Conservation (phyloP, 306 rosid species). For the Cicer arietinum region DNA sequence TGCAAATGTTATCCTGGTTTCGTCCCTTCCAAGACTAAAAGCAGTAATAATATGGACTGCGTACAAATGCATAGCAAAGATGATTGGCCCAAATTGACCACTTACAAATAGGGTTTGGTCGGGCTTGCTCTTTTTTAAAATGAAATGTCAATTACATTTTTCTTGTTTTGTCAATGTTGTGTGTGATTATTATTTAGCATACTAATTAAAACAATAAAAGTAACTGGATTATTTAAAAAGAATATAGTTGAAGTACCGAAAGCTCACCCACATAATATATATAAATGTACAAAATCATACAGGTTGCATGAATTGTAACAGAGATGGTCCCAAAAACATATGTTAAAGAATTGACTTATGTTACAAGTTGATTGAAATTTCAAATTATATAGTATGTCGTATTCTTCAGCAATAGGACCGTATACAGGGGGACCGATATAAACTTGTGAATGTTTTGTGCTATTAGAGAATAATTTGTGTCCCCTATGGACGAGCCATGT, state of each 20-base stretch:
- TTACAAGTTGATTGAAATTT: conserved; percentile 42
- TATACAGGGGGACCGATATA: conserved; percentile 45
- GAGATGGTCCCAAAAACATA: conserved; percentile 53
- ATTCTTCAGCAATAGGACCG: conserved; percentile 43
- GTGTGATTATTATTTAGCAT: no score
- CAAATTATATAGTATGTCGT: conserved; percentile 40
- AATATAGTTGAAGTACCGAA: background rate
- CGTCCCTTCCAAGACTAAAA: background rate
- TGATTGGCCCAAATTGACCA: background rate
- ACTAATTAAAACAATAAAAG: no score
- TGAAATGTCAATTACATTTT: no score
- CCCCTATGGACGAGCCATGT: conserved; percentile 64
- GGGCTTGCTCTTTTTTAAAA: no score
- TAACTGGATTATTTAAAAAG: no score
- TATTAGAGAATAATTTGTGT: conserved; percentile 47
- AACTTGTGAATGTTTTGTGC: conserved; percentile 44
- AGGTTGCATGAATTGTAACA: conserved; percentile 32
- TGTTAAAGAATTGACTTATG: conserved; percentile 26
- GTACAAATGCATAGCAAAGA: background rate
- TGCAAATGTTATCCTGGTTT: conserved; percentile 53
- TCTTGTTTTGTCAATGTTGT: no score
- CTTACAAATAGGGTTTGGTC: no score
- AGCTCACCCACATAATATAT: conserved; percentile 41
- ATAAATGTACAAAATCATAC: background rate
- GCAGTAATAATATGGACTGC: background rate